Conservation (phyloP, 208 protist genomes). For the Acanthamoeba rhysodes region DNA sequence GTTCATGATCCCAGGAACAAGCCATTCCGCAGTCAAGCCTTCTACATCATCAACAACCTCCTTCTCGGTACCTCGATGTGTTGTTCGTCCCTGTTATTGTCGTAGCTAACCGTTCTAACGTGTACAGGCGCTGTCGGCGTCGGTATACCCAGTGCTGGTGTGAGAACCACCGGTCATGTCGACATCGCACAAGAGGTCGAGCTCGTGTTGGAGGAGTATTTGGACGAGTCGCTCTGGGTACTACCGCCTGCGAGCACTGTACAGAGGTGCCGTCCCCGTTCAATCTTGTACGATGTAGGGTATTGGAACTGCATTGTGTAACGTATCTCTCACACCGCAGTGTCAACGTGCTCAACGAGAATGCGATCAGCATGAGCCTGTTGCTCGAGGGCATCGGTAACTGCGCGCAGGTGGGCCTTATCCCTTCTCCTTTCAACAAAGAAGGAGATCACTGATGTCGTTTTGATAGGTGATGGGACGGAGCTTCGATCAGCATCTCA, state of each 20-base stretch:
- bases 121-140: background rate
- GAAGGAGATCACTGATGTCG: background rate
- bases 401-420: constrained; percentile 3
- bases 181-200: background rate
- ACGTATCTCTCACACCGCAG: background rate
- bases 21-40: constrained; percentile 28
- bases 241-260: constrained; percentile 13
- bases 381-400: constrained; percentile 50
- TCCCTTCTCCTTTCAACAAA: background rate
- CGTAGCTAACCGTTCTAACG: background rate
- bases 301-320: background rate
- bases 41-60: constrained; percentile 50
- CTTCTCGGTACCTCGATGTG: constrained; percentile 22
- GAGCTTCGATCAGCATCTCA: constrained; percentile 35
- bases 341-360: constrained; percentile 42
- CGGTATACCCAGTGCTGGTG: background rate
- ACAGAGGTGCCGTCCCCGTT: background rate
- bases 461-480: background rate
- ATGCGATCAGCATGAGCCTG: constrained; percentile 35
- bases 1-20: constrained; percentile 23
- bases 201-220: constrained; percentile 65
- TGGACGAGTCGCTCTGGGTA: constrained; percentile 11
- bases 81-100: background rate
- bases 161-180: background rate
- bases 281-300: background rate